phyloP scores from a whole-genome alignment of 2,329 filamentous ascomycete genomes.

The Pestalotiopsis sp. region DNA sequence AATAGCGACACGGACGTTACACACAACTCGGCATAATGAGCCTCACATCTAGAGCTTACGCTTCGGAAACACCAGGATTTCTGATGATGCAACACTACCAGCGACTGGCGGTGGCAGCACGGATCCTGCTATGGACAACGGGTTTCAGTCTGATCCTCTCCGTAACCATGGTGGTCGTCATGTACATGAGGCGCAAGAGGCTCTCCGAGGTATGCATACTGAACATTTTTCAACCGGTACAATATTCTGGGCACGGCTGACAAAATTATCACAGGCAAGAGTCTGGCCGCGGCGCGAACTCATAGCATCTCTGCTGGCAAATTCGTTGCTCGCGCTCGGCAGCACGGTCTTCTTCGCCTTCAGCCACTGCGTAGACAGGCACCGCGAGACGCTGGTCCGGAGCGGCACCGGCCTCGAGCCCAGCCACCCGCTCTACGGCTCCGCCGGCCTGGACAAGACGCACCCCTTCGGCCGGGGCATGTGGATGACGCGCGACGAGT shows the following conservation, averaged over 20 bases:
- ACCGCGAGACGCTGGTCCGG: not conserved
- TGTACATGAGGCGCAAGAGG: not conserved
- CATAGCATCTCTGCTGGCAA: not conserved
- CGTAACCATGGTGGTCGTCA: not conserved
- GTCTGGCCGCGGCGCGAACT: slow-evolving; percentile 4
- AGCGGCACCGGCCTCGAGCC: not conserved
- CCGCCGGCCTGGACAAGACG: not conserved
- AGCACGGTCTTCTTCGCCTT: not conserved
- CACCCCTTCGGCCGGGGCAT: not conserved
- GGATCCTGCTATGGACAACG: not conserved
- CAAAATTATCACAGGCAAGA: not conserved
- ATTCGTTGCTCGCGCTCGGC: not conserved
- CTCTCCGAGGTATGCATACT: not conserved
- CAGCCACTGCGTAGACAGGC: not conserved
- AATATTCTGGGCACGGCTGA: not conserved
- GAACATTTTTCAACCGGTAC: not conserved
- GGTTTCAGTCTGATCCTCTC: not conserved
- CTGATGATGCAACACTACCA: not conserved
- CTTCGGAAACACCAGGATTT: not conserved
- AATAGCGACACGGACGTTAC: not conserved
- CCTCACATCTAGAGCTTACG: not conserved
- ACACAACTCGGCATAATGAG: not conserved
- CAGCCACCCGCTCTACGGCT: not conserved
- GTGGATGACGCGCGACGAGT: not conserved
- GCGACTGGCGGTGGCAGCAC: not conserved